Conservation (phyloP, 176 grass and related monocot genomes). For the Otatea glauca region DNA sequence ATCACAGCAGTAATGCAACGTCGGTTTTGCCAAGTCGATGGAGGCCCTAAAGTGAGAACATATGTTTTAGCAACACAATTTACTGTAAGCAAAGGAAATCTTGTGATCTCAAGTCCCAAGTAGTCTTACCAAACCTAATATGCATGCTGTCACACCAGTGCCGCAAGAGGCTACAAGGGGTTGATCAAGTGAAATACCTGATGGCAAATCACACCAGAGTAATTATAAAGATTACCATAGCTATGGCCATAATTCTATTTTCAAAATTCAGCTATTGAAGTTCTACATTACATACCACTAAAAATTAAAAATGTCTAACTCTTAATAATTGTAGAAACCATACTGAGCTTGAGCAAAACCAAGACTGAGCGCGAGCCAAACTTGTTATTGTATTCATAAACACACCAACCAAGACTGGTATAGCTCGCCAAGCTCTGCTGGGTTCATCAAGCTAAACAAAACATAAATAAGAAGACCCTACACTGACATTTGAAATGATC, state of each 20-base stretch:
- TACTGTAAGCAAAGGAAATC: slow-evolving; percentile 1
- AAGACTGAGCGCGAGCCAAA: not conserved
- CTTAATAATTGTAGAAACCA: slow-evolving; percentile 22
- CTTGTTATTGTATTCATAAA: not conserved
- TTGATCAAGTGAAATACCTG: slow-evolving; percentile 83
- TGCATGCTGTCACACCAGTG: slow-evolving; percentile 94
- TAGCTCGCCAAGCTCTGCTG: not conserved
- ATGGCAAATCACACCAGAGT: slow-evolving; percentile 24
- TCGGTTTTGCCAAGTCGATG: slow-evolving; percentile 80
- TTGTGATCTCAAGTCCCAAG: not conserved
- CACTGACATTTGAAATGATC: not conserved
- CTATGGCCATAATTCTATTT: not conserved
- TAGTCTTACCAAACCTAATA: slow-evolving; percentile 74
- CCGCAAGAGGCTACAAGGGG: slow-evolving; percentile 78
- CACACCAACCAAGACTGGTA: not conserved
- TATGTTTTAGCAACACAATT: slow-evolving; percentile 19
- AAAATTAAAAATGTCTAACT: not conserved
- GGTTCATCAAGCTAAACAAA: not conserved
- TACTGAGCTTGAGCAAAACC: not conserved
- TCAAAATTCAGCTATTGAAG: not conserved
- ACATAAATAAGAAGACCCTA: slow-evolving; percentile 22
- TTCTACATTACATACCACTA: slow-evolving; percentile 10
- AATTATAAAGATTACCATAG: slow-evolving; percentile 12
- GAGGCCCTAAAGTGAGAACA: slow-evolving; percentile 57
- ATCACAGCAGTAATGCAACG: slow-evolving; percentile 41